Percentiles rank a stretch among this genome's conserved stretches.
Evolutionary conservation across 2,329 filamentous ascomycete genomes (phyloP).

Genomic region (Immersiporthe knoxdaviesiana): DNA sequence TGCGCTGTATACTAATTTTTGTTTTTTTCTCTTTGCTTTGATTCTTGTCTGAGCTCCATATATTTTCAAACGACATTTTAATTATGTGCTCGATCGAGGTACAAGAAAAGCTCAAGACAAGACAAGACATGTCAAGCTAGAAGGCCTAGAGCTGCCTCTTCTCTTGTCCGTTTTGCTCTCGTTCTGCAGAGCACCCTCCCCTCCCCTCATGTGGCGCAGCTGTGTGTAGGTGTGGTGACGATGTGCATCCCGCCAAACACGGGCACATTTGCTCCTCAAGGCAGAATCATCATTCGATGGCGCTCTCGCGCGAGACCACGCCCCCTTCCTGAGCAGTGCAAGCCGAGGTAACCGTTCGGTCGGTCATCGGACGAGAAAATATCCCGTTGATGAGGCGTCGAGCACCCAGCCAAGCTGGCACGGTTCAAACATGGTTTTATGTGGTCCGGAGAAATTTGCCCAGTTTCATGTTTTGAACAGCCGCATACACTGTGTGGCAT

Average conservation of each 20-base stretch:
- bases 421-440: not conserved
- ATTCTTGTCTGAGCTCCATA: not conserved
- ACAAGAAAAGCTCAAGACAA: not conserved
- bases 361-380: slow-evolving; percentile 9
- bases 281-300: not conserved
- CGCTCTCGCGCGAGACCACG: not conserved
- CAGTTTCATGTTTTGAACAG: not conserved
- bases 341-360: not conserved
- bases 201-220: not conserved
- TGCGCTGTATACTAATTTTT: not conserved
- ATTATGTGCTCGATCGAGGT: not conserved
- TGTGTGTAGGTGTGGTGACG: not conserved
- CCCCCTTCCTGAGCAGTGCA: slow-evolving; percentile 14
- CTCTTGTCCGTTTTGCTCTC: not conserved
- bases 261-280: not conserved
- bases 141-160: not conserved
- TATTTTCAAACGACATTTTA: not conserved
- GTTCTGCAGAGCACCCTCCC: no score
- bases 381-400: slow-evolving; percentile 9
- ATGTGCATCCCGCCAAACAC: not conserved
- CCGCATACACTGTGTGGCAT: not conserved
- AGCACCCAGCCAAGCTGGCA: not conserved
- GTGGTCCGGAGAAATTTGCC: not conserved
- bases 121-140: not conserved
- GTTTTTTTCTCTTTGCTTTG: not conserved